These are phyloP conservation scores for Aurifilum marmelostoma DNA, from an alignment of 2,329 filamentous ascomycete genomes.

Conservation along the genomic window DNA sequence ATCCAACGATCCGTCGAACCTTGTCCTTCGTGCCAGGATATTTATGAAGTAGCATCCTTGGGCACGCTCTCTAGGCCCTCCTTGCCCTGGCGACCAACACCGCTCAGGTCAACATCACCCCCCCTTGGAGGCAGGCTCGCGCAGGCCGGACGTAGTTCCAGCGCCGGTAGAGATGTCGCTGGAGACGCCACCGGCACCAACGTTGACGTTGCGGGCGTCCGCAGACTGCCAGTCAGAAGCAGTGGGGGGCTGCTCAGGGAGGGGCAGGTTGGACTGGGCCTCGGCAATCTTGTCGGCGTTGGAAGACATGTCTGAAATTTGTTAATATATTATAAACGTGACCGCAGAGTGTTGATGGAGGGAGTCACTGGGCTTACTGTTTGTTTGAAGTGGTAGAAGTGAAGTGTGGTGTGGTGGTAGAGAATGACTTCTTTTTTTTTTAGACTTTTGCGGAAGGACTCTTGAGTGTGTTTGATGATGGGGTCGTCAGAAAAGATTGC, in stretches of 20 bases:
- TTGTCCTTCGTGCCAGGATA: background rate
- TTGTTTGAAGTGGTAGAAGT: slow-evolving; percentile 2
- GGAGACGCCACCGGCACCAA: slow-evolving; percentile 63
- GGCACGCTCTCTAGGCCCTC: slow-evolving; percentile 60
- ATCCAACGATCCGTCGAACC: background rate
- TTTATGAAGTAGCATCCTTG: slow-evolving; percentile 57
- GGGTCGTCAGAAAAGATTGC: background rate
- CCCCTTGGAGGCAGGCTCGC: slow-evolving; percentile 63
- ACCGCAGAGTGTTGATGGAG: too few species aligned
- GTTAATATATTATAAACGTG: background rate
- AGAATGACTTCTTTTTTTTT: background rate
- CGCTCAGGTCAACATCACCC: slow-evolving; percentile 57
- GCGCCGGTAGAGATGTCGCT: slow-evolving; percentile 56
- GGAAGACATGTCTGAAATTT: slow-evolving; percentile 44
- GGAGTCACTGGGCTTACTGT: slow-evolving; percentile 16
- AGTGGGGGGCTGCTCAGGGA: slow-evolving; percentile 76
- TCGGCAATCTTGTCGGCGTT: slow-evolving; percentile 70
- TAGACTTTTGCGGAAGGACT: background rate
- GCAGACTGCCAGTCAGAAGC: slow-evolving; percentile 78
- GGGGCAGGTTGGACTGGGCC: slow-evolving; percentile 72
- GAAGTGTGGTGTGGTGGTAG: background rate
- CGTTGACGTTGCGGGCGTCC: slow-evolving; percentile 70
- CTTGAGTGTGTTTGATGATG: slow-evolving; percentile 15
- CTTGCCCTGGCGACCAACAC: slow-evolving; percentile 66
- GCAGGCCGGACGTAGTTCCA: slow-evolving; percentile 55